phyloP scores from a whole-genome alignment of 495 filamentous ascomycete genomes.

The Bryoglossum gracile region DNA sequence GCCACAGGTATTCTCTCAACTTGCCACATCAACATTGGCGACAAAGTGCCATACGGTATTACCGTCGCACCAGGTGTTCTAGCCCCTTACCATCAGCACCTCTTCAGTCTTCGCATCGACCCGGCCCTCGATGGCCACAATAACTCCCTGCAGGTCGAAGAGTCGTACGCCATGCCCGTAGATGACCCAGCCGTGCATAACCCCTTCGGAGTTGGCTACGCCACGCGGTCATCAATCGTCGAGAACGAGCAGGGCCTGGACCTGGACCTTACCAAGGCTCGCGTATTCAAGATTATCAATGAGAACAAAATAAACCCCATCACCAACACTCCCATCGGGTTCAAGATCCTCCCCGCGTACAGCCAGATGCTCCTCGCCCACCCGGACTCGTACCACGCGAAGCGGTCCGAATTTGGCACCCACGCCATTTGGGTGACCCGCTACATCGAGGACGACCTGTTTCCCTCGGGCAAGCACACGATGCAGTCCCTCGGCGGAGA shows the following conservation, averaged over 20 bases:
- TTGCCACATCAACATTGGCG: conserved; percentile 4
- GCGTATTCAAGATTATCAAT: conserved; percentile 75
- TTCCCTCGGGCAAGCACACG: conserved; percentile 35
- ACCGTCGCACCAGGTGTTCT: conserved; percentile 51
- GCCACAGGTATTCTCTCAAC: conserved; percentile 70
- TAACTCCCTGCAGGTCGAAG: conserved; percentile 55
- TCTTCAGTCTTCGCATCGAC: conserved; percentile 61
- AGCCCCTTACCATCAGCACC: conserved; percentile 57
- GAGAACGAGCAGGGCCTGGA: conserved; percentile 40
- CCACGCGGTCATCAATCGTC: conserved; percentile 6
- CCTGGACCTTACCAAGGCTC: conserved; percentile 51
- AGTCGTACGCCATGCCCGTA: conserved; percentile 39
- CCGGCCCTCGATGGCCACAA: conserved; percentile 55
- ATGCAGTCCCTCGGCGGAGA: conserved; percentile 38
- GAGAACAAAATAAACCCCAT: conserved; percentile 56
- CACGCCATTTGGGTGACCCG: conserved; percentile 35
- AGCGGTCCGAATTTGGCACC: conserved; percentile 30
- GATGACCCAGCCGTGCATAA: conserved; percentile 40
- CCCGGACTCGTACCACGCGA: conserved; percentile 29
- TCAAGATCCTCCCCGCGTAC: conserved; percentile 28
- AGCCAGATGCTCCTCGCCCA: conserved; percentile 32
- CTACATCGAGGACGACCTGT: conserved; percentile 32
- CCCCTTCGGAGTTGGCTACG: conserved; percentile 12
- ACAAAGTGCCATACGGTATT: conserved; percentile 45
- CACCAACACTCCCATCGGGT: conserved; percentile 42